phyloP scores from a whole-genome alignment of 345 rosid species.

The thale cress (Arabidopsis thaliana) region DNA sequence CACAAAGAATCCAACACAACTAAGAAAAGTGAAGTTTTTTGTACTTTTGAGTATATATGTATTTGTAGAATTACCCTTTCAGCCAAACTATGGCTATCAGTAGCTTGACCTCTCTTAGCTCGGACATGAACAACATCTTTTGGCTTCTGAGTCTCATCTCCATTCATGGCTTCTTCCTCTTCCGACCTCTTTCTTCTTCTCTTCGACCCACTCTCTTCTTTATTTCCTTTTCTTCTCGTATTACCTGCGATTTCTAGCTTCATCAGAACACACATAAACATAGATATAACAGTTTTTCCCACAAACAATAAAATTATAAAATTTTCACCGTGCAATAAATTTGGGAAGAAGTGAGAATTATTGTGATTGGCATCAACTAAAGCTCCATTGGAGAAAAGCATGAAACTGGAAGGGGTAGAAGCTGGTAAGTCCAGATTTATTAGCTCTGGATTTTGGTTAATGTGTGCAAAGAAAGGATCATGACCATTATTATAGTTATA shows the following conservation, averaged over 20 bases:
- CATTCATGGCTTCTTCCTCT: slow-evolving; percentile 48
- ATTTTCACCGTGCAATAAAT: slow-evolving; percentile 27
- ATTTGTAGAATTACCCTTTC: slow-evolving; percentile 57
- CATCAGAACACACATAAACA: background rate
- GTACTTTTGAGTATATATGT: background rate
- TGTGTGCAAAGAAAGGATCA: slow-evolving; percentile 31
- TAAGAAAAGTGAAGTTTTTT: background rate
- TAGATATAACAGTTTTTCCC: background rate
- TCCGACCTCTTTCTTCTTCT: slow-evolving; percentile 38
- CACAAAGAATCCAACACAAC: slow-evolving; percentile 10
- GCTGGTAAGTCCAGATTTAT: slow-evolving; percentile 24
- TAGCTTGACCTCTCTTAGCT: slow-evolving; percentile 81
- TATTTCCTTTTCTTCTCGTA: slow-evolving; percentile 42
- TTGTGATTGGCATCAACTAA: slow-evolving; percentile 38
- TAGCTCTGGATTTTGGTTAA: slow-evolving; percentile 39
- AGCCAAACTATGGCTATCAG: slow-evolving; percentile 74
- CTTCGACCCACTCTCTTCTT: slow-evolving; percentile 32
- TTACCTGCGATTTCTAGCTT: slow-evolving; percentile 25
- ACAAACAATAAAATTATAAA: background rate
- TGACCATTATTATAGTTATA: slow-evolving; percentile 13
- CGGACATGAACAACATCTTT: slow-evolving; percentile 68
- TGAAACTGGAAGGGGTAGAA: slow-evolving; percentile 37
- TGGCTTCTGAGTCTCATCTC: slow-evolving; percentile 41
- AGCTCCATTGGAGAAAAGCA: slow-evolving; percentile 48
- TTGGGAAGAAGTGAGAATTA: slow-evolving; percentile 34